Evolutionary conservation across 106 monocot genomes (phyloP).

Genomic region (Dendrobium officinale): DNA sequence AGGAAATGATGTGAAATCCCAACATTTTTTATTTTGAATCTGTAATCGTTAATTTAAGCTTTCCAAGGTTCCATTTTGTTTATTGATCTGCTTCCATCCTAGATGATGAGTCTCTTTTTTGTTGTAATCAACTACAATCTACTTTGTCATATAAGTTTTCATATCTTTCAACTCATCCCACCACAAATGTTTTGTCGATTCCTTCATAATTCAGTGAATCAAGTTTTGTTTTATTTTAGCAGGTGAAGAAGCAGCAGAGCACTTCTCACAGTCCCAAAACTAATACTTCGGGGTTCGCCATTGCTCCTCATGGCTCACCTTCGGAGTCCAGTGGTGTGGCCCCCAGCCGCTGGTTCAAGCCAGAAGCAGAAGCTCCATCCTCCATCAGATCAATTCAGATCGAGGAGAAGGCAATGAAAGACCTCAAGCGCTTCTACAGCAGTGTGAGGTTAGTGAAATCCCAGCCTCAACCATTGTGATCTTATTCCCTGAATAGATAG

Average conservation of each 20-base stretch:
- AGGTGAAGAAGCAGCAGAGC: slow-evolving; percentile 67
- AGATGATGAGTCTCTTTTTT: no score
- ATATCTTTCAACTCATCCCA: background rate
- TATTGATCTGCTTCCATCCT: no score
- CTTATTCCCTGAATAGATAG: background rate
- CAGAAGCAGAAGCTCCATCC: slow-evolving; percentile 76
- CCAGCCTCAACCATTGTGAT: slow-evolving; percentile 25
- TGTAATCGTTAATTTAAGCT: no score
- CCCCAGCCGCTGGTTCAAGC: slow-evolving; percentile 93
- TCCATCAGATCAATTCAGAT: slow-evolving; percentile 94
- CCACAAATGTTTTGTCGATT: background rate
- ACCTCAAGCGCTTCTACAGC: slow-evolving; percentile 86
- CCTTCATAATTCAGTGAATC: no score
- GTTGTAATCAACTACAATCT: no score
- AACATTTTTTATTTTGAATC: no score
- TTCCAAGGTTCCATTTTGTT: no score
- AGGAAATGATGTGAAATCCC: no score
- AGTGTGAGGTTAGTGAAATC: slow-evolving; percentile 73
- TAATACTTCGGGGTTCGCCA: slow-evolving; percentile 55
- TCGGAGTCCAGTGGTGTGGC: slow-evolving; percentile 25
- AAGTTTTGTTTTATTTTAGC: slow-evolving; percentile 7
- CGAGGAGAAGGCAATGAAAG: slow-evolving; percentile 93
- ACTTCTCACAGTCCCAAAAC: slow-evolving; percentile 68
- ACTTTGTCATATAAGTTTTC: background rate
- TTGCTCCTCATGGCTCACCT: slow-evolving; percentile 31